Conservation (phyloP, 148 eudicot genomes). For the Vaccinium darrowii region DNA sequence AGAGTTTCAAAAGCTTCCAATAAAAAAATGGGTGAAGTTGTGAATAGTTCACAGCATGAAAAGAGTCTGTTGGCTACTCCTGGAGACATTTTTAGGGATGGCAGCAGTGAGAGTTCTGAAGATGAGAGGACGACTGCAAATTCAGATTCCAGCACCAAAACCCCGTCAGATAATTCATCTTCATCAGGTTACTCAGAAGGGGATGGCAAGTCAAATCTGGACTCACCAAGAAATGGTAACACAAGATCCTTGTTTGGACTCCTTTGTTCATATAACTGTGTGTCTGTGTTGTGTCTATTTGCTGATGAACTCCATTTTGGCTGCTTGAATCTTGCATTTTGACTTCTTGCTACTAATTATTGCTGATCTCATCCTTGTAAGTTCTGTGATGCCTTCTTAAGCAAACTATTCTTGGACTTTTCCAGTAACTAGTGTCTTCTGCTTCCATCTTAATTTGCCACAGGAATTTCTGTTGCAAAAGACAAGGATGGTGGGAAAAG, state of each 20-base stretch:
- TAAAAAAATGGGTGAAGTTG: constrained; percentile 21
- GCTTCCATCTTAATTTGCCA: constrained; percentile 16
- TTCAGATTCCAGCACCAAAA: constrained; percentile 47
- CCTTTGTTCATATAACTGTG: background rate
- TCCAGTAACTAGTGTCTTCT: constrained; percentile 4
- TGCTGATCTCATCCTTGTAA: background rate
- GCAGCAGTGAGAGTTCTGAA: constrained; percentile 53
- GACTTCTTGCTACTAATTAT: background rate
- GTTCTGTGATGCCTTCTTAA: background rate
- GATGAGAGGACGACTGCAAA: constrained; percentile 26
- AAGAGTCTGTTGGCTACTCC: constrained; percentile 44
- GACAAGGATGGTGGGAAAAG: constrained; percentile 21
- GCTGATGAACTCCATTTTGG: constrained; percentile 9
- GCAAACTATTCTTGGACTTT: constrained; percentile 8
- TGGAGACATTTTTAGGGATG: constrained; percentile 50
- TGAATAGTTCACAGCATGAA: constrained; percentile 28
- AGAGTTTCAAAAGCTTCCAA: constrained; percentile 28
- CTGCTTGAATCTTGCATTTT: background rate
- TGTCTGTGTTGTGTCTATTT: background rate
- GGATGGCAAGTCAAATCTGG: constrained; percentile 35
- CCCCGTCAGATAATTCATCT: constrained; percentile 49
- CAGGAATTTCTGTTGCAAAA: constrained; percentile 38
- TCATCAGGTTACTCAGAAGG: constrained; percentile 52
- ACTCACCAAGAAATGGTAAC: constrained; percentile 41
- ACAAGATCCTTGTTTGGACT: background rate